These are phyloP conservation scores for Dactylis glomerata DNA, from an alignment of 176 grass and related monocot species.

Conservation along the genomic window DNA sequence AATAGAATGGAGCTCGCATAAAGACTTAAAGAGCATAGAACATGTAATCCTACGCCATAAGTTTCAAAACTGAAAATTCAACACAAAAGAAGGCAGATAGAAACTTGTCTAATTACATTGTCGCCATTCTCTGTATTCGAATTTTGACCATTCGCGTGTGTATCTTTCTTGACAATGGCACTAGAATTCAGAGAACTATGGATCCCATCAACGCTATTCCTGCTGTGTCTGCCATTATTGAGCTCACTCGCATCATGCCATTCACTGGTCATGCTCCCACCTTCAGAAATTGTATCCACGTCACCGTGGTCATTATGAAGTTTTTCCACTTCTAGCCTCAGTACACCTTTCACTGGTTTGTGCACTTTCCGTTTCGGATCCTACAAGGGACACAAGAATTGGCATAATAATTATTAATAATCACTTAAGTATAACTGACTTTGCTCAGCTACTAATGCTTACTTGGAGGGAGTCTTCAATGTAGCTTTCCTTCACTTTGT, in stretches of 20 bases:
- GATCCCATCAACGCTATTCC: constrained; percentile 61
- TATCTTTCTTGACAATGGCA: constrained; percentile 38
- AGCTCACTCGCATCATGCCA: constrained; percentile 64
- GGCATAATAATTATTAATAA: constrained; percentile 22
- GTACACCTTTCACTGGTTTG: constrained; percentile 94
- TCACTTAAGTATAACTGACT: constrained; percentile 6
- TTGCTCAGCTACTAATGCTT: constrained; percentile 21
- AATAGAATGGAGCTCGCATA: constrained; percentile 20
- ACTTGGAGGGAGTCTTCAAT: constrained; percentile 97
- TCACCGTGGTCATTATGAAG: constrained; percentile 61
- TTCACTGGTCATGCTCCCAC: constrained; percentile 79
- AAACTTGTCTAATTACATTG: constrained; percentile 54
- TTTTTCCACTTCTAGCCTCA: constrained; percentile 91
- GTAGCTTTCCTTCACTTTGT: constrained; percentile 98
- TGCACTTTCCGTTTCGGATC: constrained; percentile 98
- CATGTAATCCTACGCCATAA: neutral
- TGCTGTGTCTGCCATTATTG: constrained; percentile 49
- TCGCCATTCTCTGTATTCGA: constrained; percentile 54
- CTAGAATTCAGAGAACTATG: constrained; percentile 52
- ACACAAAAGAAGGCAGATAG: constrained; percentile 21
- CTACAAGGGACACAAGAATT: constrained; percentile 39
- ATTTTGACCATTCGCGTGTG: constrained; percentile 45
- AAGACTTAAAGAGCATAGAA: constrained; percentile 7
- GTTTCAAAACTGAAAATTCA: neutral
- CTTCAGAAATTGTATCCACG: constrained; percentile 78